Base-by-base conservation (phyloP, 257 asterid species). In the Knoxia roxburghii region DNA sequence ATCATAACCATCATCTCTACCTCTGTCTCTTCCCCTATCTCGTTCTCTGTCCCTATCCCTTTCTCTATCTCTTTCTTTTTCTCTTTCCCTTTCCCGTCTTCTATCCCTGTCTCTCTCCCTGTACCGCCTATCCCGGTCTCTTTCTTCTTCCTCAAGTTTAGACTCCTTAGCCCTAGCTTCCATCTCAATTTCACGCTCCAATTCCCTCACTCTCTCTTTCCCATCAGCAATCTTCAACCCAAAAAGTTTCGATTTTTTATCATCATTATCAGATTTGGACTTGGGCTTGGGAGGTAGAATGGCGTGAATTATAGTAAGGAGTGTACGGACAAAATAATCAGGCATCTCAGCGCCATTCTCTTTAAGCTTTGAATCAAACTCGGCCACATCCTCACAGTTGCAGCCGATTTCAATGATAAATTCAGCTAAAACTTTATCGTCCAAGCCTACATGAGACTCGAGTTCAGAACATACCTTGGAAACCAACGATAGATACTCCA, bases 391-490 rank as follows among this genome's bases (percentile, higher is more conserved):
- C 26, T 76, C 83, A 64, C 93, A 89, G 5, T 73, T 72, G n/a
- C 85, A 68, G 68, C 97, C 98, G 65, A 87, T 54, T 29, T 89
- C 93, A 33, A 89, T 87, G 45, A 92, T 81, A 78, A 83, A 92
- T 74, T 92, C 98, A 0, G 96, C 98, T 66, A 92, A 75, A 18
- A 83, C 88, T 57, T 87, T 89, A 52, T 89, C 95, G 2, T 88
- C 87, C 55, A 78, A 75, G 11, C 96, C 96, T 64, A 89, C 27
- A 76, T 92, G 95, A 7, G 86, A 68, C 67, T 89, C 97, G 23
- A 89, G 76, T 76, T 87, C 96, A 2, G 96, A 35, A 64, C 97
- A 89, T 17, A 92, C 96, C 81, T 92, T 92, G 0, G 98, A 92
- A 33, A 92, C 88, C 27, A 92, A 48, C 1, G 98, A 92, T 0